Percentiles rank a stretch among this genome's conserved stretches.
These are phyloP conservation scores for Aphanomyces cochlioides DNA, from an alignment of 352 stramenopile species.

Conservation along the genomic window DNA sequence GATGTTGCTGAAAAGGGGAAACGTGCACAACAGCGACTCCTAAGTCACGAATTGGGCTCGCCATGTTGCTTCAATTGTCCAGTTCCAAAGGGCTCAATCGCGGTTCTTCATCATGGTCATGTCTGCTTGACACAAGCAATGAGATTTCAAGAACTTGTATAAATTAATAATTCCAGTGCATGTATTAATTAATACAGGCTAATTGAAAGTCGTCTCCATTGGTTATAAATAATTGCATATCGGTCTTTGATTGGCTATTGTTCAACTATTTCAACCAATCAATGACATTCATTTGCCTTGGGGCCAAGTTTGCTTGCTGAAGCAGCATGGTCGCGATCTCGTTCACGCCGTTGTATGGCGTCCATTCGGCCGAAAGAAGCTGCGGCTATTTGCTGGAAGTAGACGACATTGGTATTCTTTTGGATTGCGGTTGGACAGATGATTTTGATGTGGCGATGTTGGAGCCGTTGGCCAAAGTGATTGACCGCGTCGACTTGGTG, in stretches of 20 bases:
- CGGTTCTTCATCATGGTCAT: too few relatives aligned
- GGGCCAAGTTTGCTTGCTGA: conserved; percentile 7
- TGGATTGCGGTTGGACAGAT: conserved; percentile 90
- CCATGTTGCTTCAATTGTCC: too few relatives aligned
- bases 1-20: too few relatives aligned
- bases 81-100: too few relatives aligned
- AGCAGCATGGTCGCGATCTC: conserved; percentile 81
- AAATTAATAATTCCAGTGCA: too few relatives aligned
- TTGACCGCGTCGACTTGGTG: conserved; percentile 84
- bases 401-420: conserved; percentile 87
- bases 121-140: too few relatives aligned
- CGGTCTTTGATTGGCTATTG: background rate
- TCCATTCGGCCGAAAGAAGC: conserved; percentile 73
- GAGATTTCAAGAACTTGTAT: too few relatives aligned
- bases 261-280: background rate
- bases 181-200: too few relatives aligned
- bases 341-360: conserved; percentile 87
- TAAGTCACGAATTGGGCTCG: too few relatives aligned
- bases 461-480: conserved; percentile 73
- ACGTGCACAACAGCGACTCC: too few relatives aligned
- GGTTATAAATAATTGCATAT: background rate
- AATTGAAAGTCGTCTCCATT: background rate
- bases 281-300: background rate
- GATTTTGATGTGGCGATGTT: conserved; percentile 82
- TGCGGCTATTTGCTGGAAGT: conserved; percentile 88